A percentile compares a stretch with the other conserved stretches of the same genome.
These are phyloP conservation scores for Fusarium sambucinum DNA, from an alignment of 2,329 filamentous ascomycete species.

Conservation along the genomic window DNA sequence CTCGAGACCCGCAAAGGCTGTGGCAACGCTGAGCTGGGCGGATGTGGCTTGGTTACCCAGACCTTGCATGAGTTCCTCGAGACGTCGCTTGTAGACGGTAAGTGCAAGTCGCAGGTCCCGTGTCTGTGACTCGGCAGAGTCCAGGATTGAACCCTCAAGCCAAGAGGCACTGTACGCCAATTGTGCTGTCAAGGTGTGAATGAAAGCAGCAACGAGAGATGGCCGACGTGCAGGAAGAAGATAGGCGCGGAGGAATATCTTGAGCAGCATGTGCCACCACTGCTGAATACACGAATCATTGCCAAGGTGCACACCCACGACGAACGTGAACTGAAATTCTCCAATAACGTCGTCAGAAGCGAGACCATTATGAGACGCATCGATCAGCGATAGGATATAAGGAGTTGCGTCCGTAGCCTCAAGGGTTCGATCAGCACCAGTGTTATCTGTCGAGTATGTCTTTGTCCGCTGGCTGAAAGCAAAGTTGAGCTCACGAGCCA, in stretches of 20 bases:
- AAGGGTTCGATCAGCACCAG: slow-evolving; percentile 56
- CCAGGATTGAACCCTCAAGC: slow-evolving; percentile 60
- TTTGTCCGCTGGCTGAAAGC: slow-evolving; percentile 59
- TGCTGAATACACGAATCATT: slow-evolving; percentile 72
- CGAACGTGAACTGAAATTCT: slow-evolving; percentile 71
- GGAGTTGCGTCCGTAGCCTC: slow-evolving; percentile 62
- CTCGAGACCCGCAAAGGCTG: slow-evolving; percentile 59
- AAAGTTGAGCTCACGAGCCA: slow-evolving; percentile 60
- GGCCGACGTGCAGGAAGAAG: slow-evolving; percentile 59
- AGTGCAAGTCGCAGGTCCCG: slow-evolving; percentile 61
- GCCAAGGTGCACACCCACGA: slow-evolving; percentile 68
- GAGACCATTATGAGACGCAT: slow-evolving; percentile 42
- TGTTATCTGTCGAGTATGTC: slow-evolving; percentile 56
- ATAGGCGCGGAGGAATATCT: slow-evolving; percentile 64
- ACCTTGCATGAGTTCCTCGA: slow-evolving; percentile 61
- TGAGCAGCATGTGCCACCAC: slow-evolving; percentile 69
- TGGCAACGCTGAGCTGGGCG: slow-evolving; percentile 59
- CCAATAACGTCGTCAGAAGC: slow-evolving; percentile 63
- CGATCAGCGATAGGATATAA: slow-evolving; percentile 59
- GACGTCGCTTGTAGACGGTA: slow-evolving; percentile 65
- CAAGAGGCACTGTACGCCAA: slow-evolving; percentile 64
- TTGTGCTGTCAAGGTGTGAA: slow-evolving; percentile 67
- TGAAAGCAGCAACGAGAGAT: slow-evolving; percentile 59
- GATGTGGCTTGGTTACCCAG: slow-evolving; percentile 52
- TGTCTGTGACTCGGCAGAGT: slow-evolving; percentile 50